These are phyloP conservation scores for Echeveria elegans DNA, from an alignment of 164 flowering plant species.

Conservation along the genomic window DNA sequence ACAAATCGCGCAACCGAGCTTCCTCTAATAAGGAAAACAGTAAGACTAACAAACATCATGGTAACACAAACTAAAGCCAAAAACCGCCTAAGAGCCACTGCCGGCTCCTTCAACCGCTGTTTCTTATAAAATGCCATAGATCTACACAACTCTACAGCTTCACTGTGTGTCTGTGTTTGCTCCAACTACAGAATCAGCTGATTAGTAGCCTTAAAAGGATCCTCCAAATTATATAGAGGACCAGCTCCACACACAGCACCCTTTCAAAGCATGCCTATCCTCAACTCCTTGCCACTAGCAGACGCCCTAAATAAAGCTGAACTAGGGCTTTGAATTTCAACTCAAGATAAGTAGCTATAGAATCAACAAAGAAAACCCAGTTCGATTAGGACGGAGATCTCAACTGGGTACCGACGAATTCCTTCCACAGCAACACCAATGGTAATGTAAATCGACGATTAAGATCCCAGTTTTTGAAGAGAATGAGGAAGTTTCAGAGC, in stretches of 20 bases:
- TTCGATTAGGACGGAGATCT: background rate
- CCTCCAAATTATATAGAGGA: no score
- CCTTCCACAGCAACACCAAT: background rate
- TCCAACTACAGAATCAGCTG: background rate
- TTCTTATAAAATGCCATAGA: slow-evolving; percentile 40
- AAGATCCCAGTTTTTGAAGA: background rate
- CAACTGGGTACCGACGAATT: background rate
- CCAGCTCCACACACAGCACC: no score
- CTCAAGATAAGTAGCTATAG: background rate
- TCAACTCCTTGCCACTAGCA: no score
- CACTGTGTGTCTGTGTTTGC: background rate
- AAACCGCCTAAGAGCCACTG: slow-evolving; percentile 38
- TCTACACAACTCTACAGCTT: slow-evolving; percentile 1
- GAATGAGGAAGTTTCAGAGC: no score
- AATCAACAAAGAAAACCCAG: background rate
- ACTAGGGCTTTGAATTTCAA: background rate
- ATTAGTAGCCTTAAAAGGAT: no score
- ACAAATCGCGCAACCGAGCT: slow-evolving; percentile 18
- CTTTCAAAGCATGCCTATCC: no score
- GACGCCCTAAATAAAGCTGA: background rate
- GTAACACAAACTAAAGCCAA: slow-evolving; percentile 31
- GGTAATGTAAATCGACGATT: background rate
- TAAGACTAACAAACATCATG: slow-evolving; percentile 28
- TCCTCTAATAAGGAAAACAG: slow-evolving; percentile 28
- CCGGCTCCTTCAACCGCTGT: slow-evolving; percentile 24